Evolutionary conservation across 306 rosid species (phyloP).

Genomic region (Trifolium dubium): DNA sequence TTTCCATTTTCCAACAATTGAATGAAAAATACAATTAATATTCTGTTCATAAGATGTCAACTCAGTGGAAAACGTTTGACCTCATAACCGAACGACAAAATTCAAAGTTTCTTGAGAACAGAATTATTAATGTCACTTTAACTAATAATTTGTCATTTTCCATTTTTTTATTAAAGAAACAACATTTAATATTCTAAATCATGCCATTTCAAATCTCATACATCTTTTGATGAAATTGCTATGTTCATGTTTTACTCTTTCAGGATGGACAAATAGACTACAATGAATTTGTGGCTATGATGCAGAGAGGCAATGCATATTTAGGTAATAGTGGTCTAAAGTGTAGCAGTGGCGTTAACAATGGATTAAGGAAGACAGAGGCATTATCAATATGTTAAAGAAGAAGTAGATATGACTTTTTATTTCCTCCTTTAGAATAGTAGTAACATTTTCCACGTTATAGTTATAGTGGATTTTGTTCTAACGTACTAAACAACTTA

Average conservation of each 20-base stretch:
- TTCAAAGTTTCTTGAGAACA: too few relatives aligned
- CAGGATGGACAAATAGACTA: slow-evolving; percentile 92
- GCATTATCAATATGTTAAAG: slow-evolving; percentile 49
- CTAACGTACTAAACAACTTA: slow-evolving; percentile 14
- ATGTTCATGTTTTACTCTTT: slow-evolving; percentile 34
- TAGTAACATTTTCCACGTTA: not conserved
- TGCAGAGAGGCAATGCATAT: slow-evolving; percentile 71
- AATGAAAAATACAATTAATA: not conserved
- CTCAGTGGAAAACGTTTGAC: too few relatives aligned
- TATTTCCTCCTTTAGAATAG: slow-evolving; percentile 9
- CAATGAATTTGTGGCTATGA: slow-evolving; percentile 90
- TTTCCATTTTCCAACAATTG: not conserved
- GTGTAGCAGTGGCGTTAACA: slow-evolving; percentile 50
- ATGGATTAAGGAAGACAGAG: slow-evolving; percentile 75
- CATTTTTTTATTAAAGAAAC: too few relatives aligned
- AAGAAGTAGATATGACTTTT: not conserved
- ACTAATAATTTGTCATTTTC: too few relatives aligned
- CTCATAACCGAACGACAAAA: too few relatives aligned
- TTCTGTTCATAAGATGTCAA: too few relatives aligned
- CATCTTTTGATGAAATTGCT: not conserved
- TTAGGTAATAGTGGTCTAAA: slow-evolving; percentile 54
- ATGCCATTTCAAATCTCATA: not conserved
- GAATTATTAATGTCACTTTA: too few relatives aligned
- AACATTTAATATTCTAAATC: not conserved
- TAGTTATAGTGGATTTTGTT: slow-evolving; percentile 6